phyloP scores from a whole-genome alignment of 495 filamentous ascomycete species.

The Parmelia sp. region DNA sequence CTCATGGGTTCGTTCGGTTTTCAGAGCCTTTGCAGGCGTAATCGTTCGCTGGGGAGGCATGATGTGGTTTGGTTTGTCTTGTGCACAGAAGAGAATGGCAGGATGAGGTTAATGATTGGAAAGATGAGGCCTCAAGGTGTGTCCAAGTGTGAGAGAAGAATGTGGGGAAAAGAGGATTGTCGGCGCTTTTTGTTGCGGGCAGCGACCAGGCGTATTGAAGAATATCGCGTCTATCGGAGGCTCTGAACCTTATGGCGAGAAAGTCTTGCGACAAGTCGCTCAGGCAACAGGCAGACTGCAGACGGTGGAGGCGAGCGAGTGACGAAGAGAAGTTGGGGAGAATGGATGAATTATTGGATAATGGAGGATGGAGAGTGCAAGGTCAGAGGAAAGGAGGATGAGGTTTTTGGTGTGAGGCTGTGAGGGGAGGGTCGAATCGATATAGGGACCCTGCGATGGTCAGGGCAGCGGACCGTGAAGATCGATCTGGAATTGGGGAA shows the following conservation, averaged over 20 bases:
- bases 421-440: slow-evolving; percentile 2
- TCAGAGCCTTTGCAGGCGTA: slow-evolving; percentile 40
- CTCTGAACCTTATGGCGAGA: background rate
- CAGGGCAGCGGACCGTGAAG: slow-evolving; percentile 13
- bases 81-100: background rate
- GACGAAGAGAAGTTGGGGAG: background rate
- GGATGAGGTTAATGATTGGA: background rate
- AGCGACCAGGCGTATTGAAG: background rate
- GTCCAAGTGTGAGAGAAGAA: background rate
- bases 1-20: slow-evolving; percentile 70
- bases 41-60: slow-evolving; percentile 44
- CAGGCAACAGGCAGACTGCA: background rate
- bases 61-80: background rate
- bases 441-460: slow-evolving; percentile 17
- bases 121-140: background rate
- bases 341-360: background rate
- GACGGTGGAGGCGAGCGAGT: slow-evolving; percentile 8
- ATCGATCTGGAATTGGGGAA: slow-evolving; percentile 17
- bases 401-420: background rate
- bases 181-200: slow-evolving; percentile 1
- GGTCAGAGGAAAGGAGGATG: background rate
- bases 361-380: background rate
- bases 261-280: slow-evolving; percentile 7
- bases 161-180: slow-evolving; percentile 4
- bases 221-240: slow-evolving; percentile 6